Percentiles rank a stretch among this genome's conserved stretches.
phyloP scores from a whole-genome alignment of 2,329 filamentous ascomycete species.

The Penicillium rolfsii region DNA sequence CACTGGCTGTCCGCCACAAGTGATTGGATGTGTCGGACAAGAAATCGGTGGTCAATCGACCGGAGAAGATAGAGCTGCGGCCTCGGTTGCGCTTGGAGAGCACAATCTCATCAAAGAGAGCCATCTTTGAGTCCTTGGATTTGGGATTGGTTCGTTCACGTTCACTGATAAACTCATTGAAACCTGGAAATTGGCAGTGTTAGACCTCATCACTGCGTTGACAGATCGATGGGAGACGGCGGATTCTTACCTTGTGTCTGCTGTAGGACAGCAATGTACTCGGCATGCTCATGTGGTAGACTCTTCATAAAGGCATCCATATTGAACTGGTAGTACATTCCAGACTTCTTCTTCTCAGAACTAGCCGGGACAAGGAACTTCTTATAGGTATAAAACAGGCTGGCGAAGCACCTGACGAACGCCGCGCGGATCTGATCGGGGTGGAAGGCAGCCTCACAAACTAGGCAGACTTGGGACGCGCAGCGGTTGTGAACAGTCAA shows the following conservation, averaged over 20 bases:
- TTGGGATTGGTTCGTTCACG: conserved; percentile 58
- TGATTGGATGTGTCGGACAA: conserved; percentile 66
- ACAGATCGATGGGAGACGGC: background rate
- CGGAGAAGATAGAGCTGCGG: conserved; percentile 59
- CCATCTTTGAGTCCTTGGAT: conserved; percentile 59
- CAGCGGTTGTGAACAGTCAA: conserved; percentile 62
- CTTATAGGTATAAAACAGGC: conserved; percentile 70
- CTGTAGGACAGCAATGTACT: conserved; percentile 65
- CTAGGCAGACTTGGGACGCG: conserved; percentile 62
- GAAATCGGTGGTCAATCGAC: conserved; percentile 56
- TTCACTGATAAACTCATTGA: conserved; percentile 68
- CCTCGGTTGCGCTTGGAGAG: conserved; percentile 66
- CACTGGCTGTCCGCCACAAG: conserved; percentile 65
- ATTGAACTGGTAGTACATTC: conserved; percentile 66
- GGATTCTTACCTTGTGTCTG: conserved; percentile 61
- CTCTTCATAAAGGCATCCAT: conserved; percentile 68
- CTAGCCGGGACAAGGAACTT: conserved; percentile 63
- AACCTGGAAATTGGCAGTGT: conserved; percentile 43
- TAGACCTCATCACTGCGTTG: conserved; percentile 11
- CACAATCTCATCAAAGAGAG: conserved; percentile 67
- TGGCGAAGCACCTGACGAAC: conserved; percentile 70
- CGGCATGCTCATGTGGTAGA: conserved; percentile 65
- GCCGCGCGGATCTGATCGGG: conserved; percentile 69
- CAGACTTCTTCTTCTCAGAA: conserved; percentile 64
- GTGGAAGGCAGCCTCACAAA: conserved; percentile 68